Conservation (phyloP, 2,329 filamentous ascomycete species). For the Curvularia sp. region DNA sequence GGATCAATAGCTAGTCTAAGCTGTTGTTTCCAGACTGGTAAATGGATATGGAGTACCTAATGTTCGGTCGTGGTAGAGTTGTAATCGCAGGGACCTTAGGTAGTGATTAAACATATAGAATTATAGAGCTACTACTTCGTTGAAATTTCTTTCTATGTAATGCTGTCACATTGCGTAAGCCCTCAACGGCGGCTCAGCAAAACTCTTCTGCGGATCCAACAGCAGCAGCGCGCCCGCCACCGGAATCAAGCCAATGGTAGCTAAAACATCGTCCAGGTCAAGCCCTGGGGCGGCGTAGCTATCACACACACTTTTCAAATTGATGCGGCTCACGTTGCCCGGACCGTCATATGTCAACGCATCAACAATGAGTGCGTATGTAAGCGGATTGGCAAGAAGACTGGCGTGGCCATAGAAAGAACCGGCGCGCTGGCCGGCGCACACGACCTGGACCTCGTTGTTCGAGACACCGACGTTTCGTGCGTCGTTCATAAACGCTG, state of each 20-base stretch:
- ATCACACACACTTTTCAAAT: slow-evolving; percentile 52
- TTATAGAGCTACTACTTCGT: too few relatives aligned
- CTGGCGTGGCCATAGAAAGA: slow-evolving; percentile 60
- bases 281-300: slow-evolving; percentile 49
- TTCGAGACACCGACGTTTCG: slow-evolving; percentile 59
- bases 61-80: too few relatives aligned
- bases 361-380: slow-evolving; percentile 55
- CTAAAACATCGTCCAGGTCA: slow-evolving; percentile 55
- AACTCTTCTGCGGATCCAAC: slow-evolving; percentile 38
- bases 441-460: slow-evolving; percentile 57
- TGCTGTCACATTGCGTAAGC: slow-evolving; percentile 45
- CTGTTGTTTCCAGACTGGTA: too few relatives aligned
- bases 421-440: slow-evolving; percentile 52
- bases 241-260: slow-evolving; percentile 54
- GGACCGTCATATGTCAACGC: slow-evolving; percentile 59
- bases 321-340: slow-evolving; percentile 50
- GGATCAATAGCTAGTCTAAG: too few relatives aligned
- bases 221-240: slow-evolving; percentile 47
- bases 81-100: too few relatives aligned
- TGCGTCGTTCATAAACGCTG: slow-evolving; percentile 54
- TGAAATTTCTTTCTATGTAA: neutral
- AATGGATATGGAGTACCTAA: too few relatives aligned
- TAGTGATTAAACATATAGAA: too few relatives aligned
- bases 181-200: slow-evolving; percentile 52
- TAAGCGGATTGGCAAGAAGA: slow-evolving; percentile 59